Evolutionary conservation across 768 basidiomycete genomes (phyloP).

Genomic region (Macrolepiota albuminosa): DNA sequence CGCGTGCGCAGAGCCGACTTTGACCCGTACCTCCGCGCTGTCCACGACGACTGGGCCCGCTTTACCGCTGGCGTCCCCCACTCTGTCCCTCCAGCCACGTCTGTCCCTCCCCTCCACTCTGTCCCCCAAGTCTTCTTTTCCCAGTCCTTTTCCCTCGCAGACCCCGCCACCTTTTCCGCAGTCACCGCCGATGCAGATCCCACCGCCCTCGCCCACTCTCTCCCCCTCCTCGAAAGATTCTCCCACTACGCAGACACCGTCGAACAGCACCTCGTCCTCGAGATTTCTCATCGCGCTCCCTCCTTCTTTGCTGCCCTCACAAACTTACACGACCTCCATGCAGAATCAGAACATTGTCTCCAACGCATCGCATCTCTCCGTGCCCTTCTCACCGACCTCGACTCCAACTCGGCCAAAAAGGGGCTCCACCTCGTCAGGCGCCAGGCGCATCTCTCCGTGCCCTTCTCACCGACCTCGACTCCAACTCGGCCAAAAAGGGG

Average conservation of each 20-base stretch:
- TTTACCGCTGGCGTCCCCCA: slow-evolving; percentile 45
- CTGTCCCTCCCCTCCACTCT: slow-evolving; percentile 64
- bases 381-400: slow-evolving; percentile 65
- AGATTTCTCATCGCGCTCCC: slow-evolving; percentile 85
- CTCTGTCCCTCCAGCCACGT: slow-evolving; percentile 24
- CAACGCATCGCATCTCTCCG: slow-evolving; percentile 71
- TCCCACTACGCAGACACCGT: slow-evolving; percentile 91
- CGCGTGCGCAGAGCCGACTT: slow-evolving; percentile 82
- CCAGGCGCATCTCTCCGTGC: slow-evolving; percentile 62
- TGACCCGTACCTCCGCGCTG: slow-evolving; percentile 70
- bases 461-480: slow-evolving; percentile 72
- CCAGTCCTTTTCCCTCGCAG: slow-evolving; percentile 71
- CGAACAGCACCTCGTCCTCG: slow-evolving; percentile 90
- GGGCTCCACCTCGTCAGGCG: slow-evolving; percentile 72
- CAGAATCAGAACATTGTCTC: slow-evolving; percentile 83
- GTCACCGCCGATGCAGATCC: slow-evolving; percentile 66
- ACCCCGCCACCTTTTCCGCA: slow-evolving; percentile 69
- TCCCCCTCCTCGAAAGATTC: slow-evolving; percentile 82
- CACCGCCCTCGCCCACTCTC: slow-evolving; percentile 56
- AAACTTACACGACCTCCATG: slow-evolving; percentile 89
- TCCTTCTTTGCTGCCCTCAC: slow-evolving; percentile 96
- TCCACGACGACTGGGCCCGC: slow-evolving; percentile 73
- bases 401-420: slow-evolving; percentile 69
- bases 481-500: slow-evolving; percentile 73
- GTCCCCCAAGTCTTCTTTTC: slow-evolving; percentile 85